A percentile compares a stretch with the other conserved stretches of the same genome.
These are phyloP conservation scores for Elaeis guineensis DNA, from an alignment of 176 grass and related monocot species.

Conservation along the genomic window DNA sequence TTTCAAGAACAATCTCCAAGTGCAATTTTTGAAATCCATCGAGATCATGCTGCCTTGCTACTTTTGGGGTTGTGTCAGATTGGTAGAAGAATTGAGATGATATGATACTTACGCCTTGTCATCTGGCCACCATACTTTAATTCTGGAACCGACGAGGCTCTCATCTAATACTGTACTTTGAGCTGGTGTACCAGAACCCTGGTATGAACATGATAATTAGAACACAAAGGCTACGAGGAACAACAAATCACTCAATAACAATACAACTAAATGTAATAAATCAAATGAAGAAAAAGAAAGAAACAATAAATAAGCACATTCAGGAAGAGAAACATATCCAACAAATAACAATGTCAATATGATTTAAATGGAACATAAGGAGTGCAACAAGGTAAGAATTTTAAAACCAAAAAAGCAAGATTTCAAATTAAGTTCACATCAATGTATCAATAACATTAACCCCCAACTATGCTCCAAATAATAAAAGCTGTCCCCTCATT, in stretches of 20 bases:
- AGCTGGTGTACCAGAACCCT: constrained; percentile 35
- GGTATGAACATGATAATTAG: constrained; percentile 13
- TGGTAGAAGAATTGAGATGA: constrained; percentile 6
- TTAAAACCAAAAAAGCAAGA: no score
- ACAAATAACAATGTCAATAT: no score
- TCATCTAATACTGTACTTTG: constrained; percentile 35
- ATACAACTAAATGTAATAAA: not conserved
- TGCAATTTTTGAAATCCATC: not conserved
- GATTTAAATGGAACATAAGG: no score
- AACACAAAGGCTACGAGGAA: constrained; percentile 13
- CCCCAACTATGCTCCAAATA: no score
- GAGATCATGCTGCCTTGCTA: not conserved
- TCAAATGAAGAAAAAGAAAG: no score
- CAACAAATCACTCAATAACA: not conserved
- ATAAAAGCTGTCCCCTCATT: no score
- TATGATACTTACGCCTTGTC: constrained; percentile 56
- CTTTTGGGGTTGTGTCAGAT: not conserved
- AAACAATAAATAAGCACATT: no score
- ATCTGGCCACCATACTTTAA: constrained; percentile 91
- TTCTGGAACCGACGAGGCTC: constrained; percentile 53
- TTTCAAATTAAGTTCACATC: no score
- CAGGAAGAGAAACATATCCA: no score
- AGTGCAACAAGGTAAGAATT: no score
- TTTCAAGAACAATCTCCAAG: not conserved
- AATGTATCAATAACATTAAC: no score